Evolutionary conservation across 2,329 filamentous ascomycete species (phyloP), one percentile per base, ranked within the genome.

Genomic region (Paecilomyces niveus): DNA sequence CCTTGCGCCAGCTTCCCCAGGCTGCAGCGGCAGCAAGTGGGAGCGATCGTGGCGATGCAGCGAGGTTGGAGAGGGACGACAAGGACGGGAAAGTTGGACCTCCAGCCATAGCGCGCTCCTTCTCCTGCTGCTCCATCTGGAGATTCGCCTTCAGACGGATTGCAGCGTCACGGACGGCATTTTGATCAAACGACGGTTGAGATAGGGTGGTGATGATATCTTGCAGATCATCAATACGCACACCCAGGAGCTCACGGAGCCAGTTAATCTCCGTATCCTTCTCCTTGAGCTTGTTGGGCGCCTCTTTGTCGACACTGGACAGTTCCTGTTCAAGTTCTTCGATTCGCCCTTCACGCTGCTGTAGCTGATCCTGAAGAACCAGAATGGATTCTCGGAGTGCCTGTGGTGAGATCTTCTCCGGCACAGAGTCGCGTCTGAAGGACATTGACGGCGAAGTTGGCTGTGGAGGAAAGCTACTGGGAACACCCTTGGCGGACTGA

Each of bases 61-160:
- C 88, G 62, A 92, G 85, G 63, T 85, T 86, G 53, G 92, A 86
- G 32, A 90, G 84, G 53, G 88, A 88, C 1, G 90, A 88, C 50
- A 96, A 83, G 49, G 89, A 90, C 3, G 90, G 89, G 65, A 94
- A 80, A 57, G 81, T 84, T 60, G 78, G 73, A 21, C 80, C 84
- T 54, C 87, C 87, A 57, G 88, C 86, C 76, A 90, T 83, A 0
- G 90, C 87, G 60, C 94, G 85, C 73, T 97, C 93, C 55, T 91
- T 90, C 75, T 97, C 92, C 72, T 96, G 91, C 71, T 95, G 90
- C 74, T 99, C 93, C 94, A 99, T 99, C 72, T 97, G 91, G 35
- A 99, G 81, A 68, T 96, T 97, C 13, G 94, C 90, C 71, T 91
- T 90, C 61, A 99, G 86, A 56, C 94, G 88, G 66, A 97, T 97